Percentiles rank a stretch among this genome's conserved stretches.
These are phyloP conservation scores for Vanrija sp. DNA, from an alignment of 1,284 basidiomycete species.

Conservation along the genomic window DNA sequence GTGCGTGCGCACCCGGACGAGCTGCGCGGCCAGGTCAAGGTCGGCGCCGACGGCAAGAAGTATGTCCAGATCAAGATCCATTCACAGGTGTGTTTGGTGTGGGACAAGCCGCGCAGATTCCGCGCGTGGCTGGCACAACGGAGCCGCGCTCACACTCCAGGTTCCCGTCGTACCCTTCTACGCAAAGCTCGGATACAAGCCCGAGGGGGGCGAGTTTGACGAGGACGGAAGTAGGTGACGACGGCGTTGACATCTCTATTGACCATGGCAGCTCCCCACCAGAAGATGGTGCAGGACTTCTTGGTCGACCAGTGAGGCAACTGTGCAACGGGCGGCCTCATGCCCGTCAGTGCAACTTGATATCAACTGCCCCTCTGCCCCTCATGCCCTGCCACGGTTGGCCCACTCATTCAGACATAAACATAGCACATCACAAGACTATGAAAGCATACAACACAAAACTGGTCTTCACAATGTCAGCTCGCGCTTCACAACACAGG, in stretches of 20 bases:
- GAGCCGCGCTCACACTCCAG: conserved; percentile 14
- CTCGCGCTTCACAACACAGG: background rate
- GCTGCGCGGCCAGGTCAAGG: conserved; percentile 6
- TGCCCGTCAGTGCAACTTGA: background rate
- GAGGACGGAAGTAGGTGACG: conserved; percentile 56
- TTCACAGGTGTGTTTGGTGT: conserved; percentile 36
- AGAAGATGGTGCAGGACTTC: conserved; percentile 21
- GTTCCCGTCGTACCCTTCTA: conserved; percentile 44
- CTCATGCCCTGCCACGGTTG: too few relatives aligned
- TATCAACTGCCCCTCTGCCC: background rate
- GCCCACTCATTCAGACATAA: too few relatives aligned
- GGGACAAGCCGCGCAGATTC: background rate
- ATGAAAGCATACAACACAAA: background rate
- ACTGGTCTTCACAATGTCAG: background rate
- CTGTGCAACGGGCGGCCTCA: background rate
- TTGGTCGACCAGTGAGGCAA: background rate
- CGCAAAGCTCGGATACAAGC: conserved; percentile 58
- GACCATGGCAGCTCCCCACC: conserved; percentile 16
- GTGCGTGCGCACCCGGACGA: conserved; percentile 7
- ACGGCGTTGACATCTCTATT: background rate
- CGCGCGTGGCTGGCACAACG: background rate
- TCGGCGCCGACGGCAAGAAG: conserved; percentile 14
- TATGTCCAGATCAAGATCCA: conserved; percentile 31
- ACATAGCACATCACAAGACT: background rate
- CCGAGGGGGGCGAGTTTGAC: conserved; percentile 60